Evolutionary conservation across 202 grass and related monocot genomes (phyloP), one percentile per base, ranked within the genome.

Genomic region (Carex sylvatica): DNA sequence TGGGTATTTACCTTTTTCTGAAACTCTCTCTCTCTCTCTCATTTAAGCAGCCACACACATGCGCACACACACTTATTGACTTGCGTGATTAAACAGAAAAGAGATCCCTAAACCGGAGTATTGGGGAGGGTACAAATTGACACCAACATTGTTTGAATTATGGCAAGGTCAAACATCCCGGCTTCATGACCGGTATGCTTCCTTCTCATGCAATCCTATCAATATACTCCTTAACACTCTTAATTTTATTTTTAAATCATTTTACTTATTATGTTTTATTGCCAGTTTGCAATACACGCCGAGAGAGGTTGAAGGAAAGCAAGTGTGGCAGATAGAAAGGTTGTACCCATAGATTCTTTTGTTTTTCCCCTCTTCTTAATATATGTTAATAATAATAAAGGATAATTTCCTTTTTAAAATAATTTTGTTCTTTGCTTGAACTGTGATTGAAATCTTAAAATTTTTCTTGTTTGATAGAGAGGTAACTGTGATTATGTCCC

Each of bases 101-200:
- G 65, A 91, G 78, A 93, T 98, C 62, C 92, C 92, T 2, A 93
- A 92, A 36, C 92, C 96, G 47, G 92, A 93, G 71, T 95, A 89
- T 76, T 98, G 92, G 92, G 92, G 92, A 78, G 92, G 92, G 54
- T 98, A 95, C 85, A 93, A 88, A 89, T 87, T 98, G 85, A 98
- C 81, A 82, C 92, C 96, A 83, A 86, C 26, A 14, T 82, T 65
- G 78, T 93, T 93, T 82, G 96, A 98, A 79, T 98, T 98, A 61
- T 98, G 96, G 96, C 92, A 99, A 95, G 93, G 96, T 24, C 96
- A 99, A 71, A 86, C 87, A 49, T 98, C 96, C 89, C 96, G 96
- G 47, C 78, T 99, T 20, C 96, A 99, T 88, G 96, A 99, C 72
- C 80, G 91, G 92, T 99, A 93, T 51, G 82, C 85, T 60, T 55